These are phyloP conservation scores for Ceratobasidium sp. DNA, from an alignment of 1,284 basidiomycete species.

Conservation along the genomic window DNA sequence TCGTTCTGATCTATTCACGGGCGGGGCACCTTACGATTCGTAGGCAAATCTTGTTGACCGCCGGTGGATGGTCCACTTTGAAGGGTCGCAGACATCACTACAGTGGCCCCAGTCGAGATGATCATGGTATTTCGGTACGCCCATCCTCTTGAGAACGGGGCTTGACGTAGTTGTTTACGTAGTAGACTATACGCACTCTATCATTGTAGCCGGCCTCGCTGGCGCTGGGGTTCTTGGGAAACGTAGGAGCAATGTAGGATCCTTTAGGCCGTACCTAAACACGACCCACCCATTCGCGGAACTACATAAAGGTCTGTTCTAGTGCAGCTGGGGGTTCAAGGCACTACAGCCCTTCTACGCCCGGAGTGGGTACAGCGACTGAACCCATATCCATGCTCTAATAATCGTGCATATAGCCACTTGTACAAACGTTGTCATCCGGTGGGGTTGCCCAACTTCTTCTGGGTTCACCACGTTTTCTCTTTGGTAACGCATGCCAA, in stretches of 20 bases:
- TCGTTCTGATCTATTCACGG: no score
- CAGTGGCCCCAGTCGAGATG: slow-evolving; percentile 20
- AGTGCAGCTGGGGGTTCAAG: slow-evolving; percentile 25
- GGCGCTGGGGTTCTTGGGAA: slow-evolving; percentile 2
- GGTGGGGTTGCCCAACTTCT: slow-evolving; percentile 32
- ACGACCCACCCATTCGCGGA: background rate
- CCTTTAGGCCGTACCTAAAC: background rate
- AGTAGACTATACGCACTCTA: slow-evolving; percentile 28
- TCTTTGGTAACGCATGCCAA: background rate
- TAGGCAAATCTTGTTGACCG: background rate
- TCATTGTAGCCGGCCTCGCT: slow-evolving; percentile 17
- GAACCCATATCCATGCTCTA: background rate
- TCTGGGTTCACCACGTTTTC: slow-evolving; percentile 31
- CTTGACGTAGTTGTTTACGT: background rate
- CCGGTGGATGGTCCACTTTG: slow-evolving; percentile 28
- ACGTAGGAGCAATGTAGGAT: slow-evolving; percentile 23
- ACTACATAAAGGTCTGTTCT: slow-evolving; percentile 14
- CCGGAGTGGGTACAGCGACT: slow-evolving; percentile 8
- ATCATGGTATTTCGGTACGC: slow-evolving; percentile 35
- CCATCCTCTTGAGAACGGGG: background rate
- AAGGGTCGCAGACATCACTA: slow-evolving; percentile 30
- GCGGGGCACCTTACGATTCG: slow-evolving; percentile 18
- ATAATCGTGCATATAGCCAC: slow-evolving; percentile 9
- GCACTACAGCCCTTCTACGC: slow-evolving; percentile 22
- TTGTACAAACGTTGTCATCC: slow-evolving; percentile 39